These are phyloP conservation scores for Prunus yedoensis DNA, from an alignment of 331 rosid species.

Conservation along the genomic window DNA sequence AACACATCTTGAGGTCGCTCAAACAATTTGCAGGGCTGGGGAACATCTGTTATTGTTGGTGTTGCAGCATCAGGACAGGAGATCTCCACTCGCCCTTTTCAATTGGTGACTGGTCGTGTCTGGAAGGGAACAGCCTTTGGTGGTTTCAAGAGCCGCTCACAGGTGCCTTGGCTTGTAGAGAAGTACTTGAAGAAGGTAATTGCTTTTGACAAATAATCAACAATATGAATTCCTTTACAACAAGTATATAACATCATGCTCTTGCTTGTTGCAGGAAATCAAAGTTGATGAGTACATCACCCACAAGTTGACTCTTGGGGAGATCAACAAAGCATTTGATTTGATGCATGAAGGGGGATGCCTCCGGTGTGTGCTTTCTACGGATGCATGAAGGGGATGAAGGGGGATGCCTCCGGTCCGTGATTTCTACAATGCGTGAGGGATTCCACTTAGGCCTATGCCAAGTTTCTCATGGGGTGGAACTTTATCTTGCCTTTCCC, in stretches of 20 bases:
- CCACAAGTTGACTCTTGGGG: constrained; percentile 67
- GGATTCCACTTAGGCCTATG: background rate
- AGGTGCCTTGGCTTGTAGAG: constrained; percentile 94
- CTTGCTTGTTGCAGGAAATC: constrained; percentile 63
- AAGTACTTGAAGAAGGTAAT: constrained; percentile 92
- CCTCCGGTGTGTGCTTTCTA: constrained; percentile 85
- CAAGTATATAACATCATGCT: background rate
- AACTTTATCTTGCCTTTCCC: background rate
- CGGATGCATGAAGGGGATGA: constrained; percentile 68
- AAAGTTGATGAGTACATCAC: constrained; percentile 96
- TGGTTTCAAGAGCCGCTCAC: constrained; percentile 95
- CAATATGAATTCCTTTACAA: background rate
- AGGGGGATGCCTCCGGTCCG: constrained; percentile 84
- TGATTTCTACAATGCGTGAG: constrained; percentile 50
- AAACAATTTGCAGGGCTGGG: constrained; percentile 78
- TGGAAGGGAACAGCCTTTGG: constrained; percentile 99
- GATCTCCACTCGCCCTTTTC: constrained; percentile 90
- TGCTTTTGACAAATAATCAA: background rate
- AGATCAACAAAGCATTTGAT: constrained; percentile 87
- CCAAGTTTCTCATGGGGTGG: background rate
- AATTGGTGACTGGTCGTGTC: constrained; percentile 94
- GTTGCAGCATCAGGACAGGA: constrained; percentile 98
- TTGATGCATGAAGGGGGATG: constrained; percentile 88
- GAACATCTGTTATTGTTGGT: constrained; percentile 89
- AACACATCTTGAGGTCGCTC: background rate